Base-by-base conservation (phyloP, 2,329 filamentous ascomycete species). In the Colletotrichum phormii region DNA sequence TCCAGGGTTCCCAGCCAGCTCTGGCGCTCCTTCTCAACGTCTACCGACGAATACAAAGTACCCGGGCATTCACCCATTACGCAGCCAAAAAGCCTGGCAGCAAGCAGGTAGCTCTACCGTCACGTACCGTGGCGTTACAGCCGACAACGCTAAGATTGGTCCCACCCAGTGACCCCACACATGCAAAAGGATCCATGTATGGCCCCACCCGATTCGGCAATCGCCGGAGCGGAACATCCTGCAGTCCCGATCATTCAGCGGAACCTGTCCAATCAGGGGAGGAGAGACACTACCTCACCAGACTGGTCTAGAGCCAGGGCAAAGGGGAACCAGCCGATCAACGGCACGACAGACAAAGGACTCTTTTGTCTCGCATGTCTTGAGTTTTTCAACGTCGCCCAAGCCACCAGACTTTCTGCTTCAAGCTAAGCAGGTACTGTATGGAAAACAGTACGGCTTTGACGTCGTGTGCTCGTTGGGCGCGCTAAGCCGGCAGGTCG, bases 111-210 rank as follows among this genome's bases (percentile, higher is more conserved):
- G 46, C 46, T 62, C 64, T 68, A 24, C 69, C 51, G 58, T 68
- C 37, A 64, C 64, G 64, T 54, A 24, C 69, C 51, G 58, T 68
- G 51, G 69, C 64, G 64, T 54, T n/a, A 51, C 64, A 71, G 24
- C 63, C 35, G 53, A 64, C 53, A 33, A 42, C 55, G 64, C 57
- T 67, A 67, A 42, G 13, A 35, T n/a, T 26, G 22, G 31, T 49
- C 49, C 66, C 66, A 68, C 59, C 51, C 35, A 4, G 9, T 11
- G 55, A 60, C 69, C 54, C 68, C 68, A 71, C 64, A 9, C 2
- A 33, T 46, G 29, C 42, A 29, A 18, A n/a, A 35, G 37, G 4
- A 33, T 29, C 26, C 26, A 29, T 29, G 26, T 29, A 29, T n/a
- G 15, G 6, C 64, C 18, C 69, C 55, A 55, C 63, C 42, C 24